phyloP scores from a whole-genome alignment of 208 protist genomes.

The Wallacemonas sp. region DNA sequence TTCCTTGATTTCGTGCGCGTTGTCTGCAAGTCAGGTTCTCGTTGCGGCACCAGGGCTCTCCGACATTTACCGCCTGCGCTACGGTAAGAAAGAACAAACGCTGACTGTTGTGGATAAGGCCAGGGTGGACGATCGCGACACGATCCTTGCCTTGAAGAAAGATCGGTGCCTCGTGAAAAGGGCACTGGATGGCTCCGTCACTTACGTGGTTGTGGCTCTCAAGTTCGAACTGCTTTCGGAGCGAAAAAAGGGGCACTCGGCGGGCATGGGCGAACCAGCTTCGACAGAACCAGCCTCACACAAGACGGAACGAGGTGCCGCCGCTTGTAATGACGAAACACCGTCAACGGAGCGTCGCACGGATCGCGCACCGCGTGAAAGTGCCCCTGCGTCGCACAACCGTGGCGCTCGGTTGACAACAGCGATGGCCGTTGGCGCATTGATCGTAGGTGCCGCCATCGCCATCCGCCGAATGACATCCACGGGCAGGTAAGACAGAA shows the following conservation, averaged over 20 bases:
- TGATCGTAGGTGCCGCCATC: neutral
- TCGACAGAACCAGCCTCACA: neutral
- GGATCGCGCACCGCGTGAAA: too few species aligned
- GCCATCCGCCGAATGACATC: neutral
- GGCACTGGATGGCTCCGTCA: neutral
- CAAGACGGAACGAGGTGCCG: too few species aligned
- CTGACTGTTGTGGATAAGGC: conserved; percentile 17
- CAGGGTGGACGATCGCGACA: neutral
- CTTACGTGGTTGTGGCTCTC: neutral
- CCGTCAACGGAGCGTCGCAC: too few species aligned
- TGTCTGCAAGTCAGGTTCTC: conserved; percentile 33
- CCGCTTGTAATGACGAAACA: too few species aligned
- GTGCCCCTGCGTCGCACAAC: too few species aligned
- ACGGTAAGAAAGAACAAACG: conserved; percentile 16
- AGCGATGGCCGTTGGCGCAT: neutral
- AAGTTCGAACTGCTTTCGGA: neutral
- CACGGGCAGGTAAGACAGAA: too few species aligned
- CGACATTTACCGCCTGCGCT: conserved; percentile 22
- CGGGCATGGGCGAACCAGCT: neutral
- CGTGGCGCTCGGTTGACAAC: too few species aligned
- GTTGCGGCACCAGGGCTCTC: conserved; percentile 22
- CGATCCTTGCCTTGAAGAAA: neutral
- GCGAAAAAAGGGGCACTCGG: neutral
- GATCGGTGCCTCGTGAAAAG: conserved; percentile 6
- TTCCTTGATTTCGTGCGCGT: neutral